Conservation (phyloP, 306 rosid species). For the Lupinus albus region DNA sequence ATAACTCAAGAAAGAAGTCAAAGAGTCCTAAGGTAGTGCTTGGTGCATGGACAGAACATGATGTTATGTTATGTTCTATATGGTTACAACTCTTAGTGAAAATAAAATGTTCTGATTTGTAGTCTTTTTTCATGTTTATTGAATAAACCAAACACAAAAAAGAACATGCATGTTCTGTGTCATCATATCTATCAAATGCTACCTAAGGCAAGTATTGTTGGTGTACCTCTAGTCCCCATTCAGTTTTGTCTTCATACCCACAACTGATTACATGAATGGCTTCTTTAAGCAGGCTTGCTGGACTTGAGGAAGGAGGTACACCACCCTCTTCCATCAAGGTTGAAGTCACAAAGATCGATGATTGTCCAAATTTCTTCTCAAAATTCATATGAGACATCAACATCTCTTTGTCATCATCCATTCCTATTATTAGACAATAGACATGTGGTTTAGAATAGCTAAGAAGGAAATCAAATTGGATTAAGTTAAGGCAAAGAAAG, state of each 20-base stretch:
- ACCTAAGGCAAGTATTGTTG: neutral
- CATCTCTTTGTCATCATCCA: constrained; percentile 65
- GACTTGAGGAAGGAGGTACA: constrained; percentile 75
- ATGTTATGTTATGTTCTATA: too few relatives aligned
- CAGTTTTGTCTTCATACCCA: constrained; percentile 85
- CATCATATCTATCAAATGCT: too few relatives aligned
- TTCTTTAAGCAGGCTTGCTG: constrained; percentile 70
- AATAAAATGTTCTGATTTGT: too few relatives aligned
- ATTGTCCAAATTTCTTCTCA: constrained; percentile 74
- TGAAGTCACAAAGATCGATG: constrained; percentile 76
- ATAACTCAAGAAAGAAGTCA: constrained; percentile 14
- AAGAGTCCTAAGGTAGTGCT: neutral
- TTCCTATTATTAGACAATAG: constrained; percentile 37
- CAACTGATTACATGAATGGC: constrained; percentile 77
- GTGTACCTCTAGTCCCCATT: constrained; percentile 76
- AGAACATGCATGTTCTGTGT: too few relatives aligned
- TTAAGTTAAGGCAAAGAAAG: neutral
- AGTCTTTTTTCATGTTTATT: too few relatives aligned
- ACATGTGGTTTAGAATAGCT: too few relatives aligned
- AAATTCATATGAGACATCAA: constrained; percentile 79
- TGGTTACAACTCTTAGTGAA: too few relatives aligned
- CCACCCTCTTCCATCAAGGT: constrained; percentile 76
- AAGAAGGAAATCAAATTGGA: neutral
- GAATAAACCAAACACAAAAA: too few relatives aligned
- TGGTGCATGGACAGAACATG: too few relatives aligned